These are phyloP conservation scores for Trichocladium antarcticum DNA, from an alignment of 495 filamentous ascomycete species.

Conservation along the genomic window DNA sequence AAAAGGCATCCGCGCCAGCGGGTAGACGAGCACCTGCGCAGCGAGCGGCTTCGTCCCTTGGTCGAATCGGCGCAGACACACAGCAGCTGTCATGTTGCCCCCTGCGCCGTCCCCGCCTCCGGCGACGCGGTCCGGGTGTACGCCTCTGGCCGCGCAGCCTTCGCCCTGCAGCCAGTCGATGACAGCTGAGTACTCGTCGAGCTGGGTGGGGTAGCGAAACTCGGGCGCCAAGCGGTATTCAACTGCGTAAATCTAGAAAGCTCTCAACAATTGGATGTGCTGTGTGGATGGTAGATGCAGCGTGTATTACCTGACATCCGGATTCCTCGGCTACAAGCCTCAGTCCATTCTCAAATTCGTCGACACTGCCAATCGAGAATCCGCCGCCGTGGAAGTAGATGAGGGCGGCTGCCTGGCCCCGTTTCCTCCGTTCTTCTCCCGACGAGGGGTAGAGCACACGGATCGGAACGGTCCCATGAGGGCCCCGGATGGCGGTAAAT, in stretches of 20 bases:
- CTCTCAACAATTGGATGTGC: no score
- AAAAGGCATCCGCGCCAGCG: slow-evolving; percentile 29
- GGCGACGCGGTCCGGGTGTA: slow-evolving; percentile 18
- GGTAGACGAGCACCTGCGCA: slow-evolving; percentile 29
- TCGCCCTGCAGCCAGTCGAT: slow-evolving; percentile 21
- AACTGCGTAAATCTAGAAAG: slow-evolving; percentile 21
- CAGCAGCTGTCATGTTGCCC: slow-evolving; percentile 30
- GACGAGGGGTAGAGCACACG: slow-evolving; percentile 23
- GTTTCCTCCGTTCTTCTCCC: slow-evolving; percentile 2
- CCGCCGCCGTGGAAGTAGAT: slow-evolving; percentile 37
- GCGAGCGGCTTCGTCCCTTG: slow-evolving; percentile 15
- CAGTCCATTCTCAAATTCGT: slow-evolving; percentile 31
- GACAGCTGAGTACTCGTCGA: slow-evolving; percentile 27
- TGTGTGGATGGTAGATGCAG: not conserved
- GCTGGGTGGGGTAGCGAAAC: slow-evolving; percentile 27
- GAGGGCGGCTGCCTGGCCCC: slow-evolving; percentile 15
- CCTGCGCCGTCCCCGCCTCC: slow-evolving; percentile 30
- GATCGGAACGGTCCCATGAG: slow-evolving; percentile 28
- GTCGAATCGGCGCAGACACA: slow-evolving; percentile 21
- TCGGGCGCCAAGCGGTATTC: slow-evolving; percentile 33
- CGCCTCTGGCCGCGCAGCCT: slow-evolving; percentile 14
- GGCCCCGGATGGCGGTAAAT: slow-evolving; percentile 29
- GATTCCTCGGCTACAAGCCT: slow-evolving; percentile 23
- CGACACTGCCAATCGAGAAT: slow-evolving; percentile 28
- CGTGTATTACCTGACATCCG: slow-evolving; percentile 15